Conservation (phyloP, 352 stramenopile genomes). For the Phytophthora citrophthora region DNA sequence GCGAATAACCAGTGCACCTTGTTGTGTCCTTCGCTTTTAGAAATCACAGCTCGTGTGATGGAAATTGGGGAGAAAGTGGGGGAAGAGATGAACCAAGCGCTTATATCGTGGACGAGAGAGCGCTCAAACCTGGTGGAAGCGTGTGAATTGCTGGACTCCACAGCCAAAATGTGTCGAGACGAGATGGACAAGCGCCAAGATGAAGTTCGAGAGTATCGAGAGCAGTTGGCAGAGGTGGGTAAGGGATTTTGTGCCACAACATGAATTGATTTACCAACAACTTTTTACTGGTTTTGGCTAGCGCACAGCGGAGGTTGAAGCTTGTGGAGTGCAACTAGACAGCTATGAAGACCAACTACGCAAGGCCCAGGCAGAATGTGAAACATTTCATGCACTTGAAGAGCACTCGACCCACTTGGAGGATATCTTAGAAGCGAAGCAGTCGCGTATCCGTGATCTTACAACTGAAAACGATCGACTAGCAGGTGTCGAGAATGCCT, state of each 20-base stretch:
- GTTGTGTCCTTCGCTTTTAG: conserved; percentile 22
- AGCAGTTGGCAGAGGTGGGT: conserved; percentile 38
- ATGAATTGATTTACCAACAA: conserved; percentile 2
- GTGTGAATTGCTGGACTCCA: conserved; percentile 38
- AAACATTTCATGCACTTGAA: conserved; percentile 31
- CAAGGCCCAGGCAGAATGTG: conserved; percentile 18
- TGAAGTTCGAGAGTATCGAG: conserved; percentile 24
- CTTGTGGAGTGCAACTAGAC: conserved; percentile 23
- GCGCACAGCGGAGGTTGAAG: conserved; percentile 30
- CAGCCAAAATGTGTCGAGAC: conserved; percentile 35
- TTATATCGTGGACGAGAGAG: too few species aligned
- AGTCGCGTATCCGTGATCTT: conserved; percentile 30
- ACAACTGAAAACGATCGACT: conserved; percentile 46
- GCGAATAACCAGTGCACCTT: conserved; percentile 1
- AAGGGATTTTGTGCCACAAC: neutral
- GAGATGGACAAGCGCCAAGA: conserved; percentile 50
- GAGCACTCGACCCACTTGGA: conserved; percentile 26
- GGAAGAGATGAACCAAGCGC: too few species aligned
- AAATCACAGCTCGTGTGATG: conserved; percentile 16
- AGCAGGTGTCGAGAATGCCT: conserved; percentile 31
- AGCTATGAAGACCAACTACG: conserved; percentile 34
- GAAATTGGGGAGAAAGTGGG: too few species aligned
- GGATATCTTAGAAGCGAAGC: conserved; percentile 7
- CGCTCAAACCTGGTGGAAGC: conserved; percentile 12
- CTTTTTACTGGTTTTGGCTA: conserved; percentile 6